Evolutionary conservation across 228 moss, liverwort and hornwort species (phyloP).

Genomic region (Sphagnum magellanicum): DNA sequence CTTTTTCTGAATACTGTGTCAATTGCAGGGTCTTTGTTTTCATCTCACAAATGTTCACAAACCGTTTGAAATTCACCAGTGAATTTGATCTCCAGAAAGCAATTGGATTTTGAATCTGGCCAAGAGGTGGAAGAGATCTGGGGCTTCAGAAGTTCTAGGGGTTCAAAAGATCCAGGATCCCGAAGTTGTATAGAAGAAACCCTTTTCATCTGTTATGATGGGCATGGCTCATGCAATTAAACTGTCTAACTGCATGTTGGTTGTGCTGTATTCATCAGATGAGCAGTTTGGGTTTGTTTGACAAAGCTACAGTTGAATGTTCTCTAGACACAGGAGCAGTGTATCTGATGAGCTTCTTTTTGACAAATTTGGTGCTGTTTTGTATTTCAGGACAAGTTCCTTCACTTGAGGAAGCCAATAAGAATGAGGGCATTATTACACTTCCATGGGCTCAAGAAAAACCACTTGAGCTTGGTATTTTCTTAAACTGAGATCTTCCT

Average conservation of each 20-base stretch:
- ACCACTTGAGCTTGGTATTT: conserved; percentile 78
- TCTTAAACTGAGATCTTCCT: background rate
- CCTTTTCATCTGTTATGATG: no score
- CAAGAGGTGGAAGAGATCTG: no score
- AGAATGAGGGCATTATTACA: conserved; percentile 68
- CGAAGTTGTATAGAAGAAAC: no score
- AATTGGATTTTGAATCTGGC: background rate
- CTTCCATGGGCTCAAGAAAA: conserved; percentile 82
- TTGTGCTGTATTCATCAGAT: no score
- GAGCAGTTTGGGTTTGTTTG: background rate
- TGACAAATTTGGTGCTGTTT: background rate
- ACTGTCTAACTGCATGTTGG: no score
- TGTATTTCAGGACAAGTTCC: conserved; percentile 63
- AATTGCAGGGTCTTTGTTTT: background rate
- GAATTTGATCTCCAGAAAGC: background rate
- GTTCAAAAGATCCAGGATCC: no score
- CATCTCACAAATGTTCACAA: background rate
- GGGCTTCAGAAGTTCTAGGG: no score
- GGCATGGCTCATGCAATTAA: no score
- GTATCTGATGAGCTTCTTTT: background rate
- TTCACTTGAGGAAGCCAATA: conserved; percentile 78
- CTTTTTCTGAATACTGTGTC: background rate
- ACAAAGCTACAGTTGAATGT: background rate
- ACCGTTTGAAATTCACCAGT: background rate
- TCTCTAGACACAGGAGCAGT: background rate